Conservation (phyloP, 495 filamentous ascomycete genomes). For the Acidomyces sp. region DNA sequence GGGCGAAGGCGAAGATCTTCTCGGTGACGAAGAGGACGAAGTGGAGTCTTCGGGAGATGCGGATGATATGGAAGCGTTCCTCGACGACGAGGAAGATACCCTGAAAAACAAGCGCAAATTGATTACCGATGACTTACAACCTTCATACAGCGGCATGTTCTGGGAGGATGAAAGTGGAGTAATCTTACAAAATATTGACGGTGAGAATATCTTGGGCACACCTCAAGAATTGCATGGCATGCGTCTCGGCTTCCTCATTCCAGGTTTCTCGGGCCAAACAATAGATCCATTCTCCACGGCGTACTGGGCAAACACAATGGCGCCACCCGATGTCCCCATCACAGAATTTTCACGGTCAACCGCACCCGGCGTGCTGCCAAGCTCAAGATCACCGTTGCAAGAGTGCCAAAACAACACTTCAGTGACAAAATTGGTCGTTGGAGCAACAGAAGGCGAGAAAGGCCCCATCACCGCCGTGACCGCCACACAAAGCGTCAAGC, state of each 20-base stretch:
- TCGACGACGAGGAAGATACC: slow-evolving; percentile 48
- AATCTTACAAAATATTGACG: slow-evolving; percentile 31
- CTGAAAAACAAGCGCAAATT: slow-evolving; percentile 31
- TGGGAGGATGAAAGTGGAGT: slow-evolving; percentile 52
- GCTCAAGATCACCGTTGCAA: slow-evolving; percentile 24
- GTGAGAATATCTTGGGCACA: slow-evolving; percentile 34
- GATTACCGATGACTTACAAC: slow-evolving; percentile 59
- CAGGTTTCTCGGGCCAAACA: slow-evolving; percentile 32
- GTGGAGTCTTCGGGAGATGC: slow-evolving; percentile 47
- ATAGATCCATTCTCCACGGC: slow-evolving; percentile 76
- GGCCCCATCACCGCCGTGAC: slow-evolving; percentile 6
- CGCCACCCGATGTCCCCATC: slow-evolving; percentile 5
- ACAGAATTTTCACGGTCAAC: background rate
- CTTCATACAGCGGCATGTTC: slow-evolving; percentile 61
- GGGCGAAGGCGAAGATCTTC: slow-evolving; percentile 60
- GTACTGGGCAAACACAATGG: slow-evolving; percentile 52
- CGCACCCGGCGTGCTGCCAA: slow-evolving; percentile 26
- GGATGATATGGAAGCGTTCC: slow-evolving; percentile 61
- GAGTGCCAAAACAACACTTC: slow-evolving; percentile 10
- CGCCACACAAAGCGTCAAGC: slow-evolving; percentile 4
- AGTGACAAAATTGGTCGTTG: slow-evolving; percentile 4
- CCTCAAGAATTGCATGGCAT: slow-evolving; percentile 23
- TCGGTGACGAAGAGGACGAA: slow-evolving; percentile 71
- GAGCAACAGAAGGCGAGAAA: slow-evolving; percentile 19
- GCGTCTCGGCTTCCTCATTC: slow-evolving; percentile 9